These are phyloP conservation scores for Podaxis sp. DNA, from an alignment of 768 basidiomycete species.

Conservation along the genomic window DNA sequence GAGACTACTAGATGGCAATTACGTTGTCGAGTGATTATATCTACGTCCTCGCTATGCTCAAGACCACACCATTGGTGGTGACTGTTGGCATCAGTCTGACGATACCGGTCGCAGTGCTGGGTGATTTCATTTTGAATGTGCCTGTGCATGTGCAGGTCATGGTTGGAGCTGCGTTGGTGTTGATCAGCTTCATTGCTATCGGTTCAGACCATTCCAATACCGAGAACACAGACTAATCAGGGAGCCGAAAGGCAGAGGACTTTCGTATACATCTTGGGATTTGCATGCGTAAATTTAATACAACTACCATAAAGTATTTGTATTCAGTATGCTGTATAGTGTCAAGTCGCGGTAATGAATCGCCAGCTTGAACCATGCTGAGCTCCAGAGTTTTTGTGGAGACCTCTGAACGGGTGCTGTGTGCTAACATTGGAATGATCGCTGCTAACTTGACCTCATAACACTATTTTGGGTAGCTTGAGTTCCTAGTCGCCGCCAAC, in stretches of 20 bases:
- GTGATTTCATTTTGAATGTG: constrained; percentile 44
- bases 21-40: constrained; percentile 82
- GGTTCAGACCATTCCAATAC: constrained; percentile 24
- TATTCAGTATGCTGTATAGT: no score
- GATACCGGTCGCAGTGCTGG: constrained; percentile 86
- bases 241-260: not conserved
- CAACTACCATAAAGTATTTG: no score
- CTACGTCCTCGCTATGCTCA: constrained; percentile 89
- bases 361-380: no score
- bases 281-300: not conserved
- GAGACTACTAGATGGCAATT: constrained; percentile 62
- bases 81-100: constrained; percentile 92
- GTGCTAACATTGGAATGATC: not conserved
- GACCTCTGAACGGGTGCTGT: not conserved
- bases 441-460: not conserved
- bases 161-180: constrained; percentile 71
- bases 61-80: constrained; percentile 91
- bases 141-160: constrained; percentile 57
- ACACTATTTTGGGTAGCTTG: not conserved
- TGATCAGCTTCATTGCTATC: constrained; percentile 61
- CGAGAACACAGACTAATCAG: not conserved
- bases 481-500: not conserved
- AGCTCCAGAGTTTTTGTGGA: no score
- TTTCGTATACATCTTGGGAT: not conserved
- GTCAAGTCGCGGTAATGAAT: no score